phyloP scores from a whole-genome alignment of 1,284 basidiomycete species.

The Ganoderma lingzhi region DNA sequence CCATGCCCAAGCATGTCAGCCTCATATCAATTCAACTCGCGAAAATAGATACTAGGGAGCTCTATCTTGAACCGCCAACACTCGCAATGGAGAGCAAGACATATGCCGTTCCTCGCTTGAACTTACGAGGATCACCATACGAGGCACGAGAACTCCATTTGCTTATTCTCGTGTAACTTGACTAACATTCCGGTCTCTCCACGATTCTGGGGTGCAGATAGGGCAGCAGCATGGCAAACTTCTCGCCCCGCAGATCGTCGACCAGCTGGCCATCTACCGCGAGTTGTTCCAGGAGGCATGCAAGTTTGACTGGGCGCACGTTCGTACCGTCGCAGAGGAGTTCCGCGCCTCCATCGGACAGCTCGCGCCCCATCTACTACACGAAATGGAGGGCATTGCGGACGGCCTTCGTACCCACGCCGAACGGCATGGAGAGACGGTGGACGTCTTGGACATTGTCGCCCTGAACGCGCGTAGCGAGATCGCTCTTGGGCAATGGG shows the following conservation, averaged over 20 bases:
- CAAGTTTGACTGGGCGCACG: constrained; percentile 44
- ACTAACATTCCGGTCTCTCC: neutral
- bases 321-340: constrained; percentile 37
- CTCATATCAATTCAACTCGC: neutral
- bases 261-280: constrained; percentile 44
- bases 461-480: constrained; percentile 48
- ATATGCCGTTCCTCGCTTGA: constrained; percentile 12
- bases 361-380: constrained; percentile 42
- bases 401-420: constrained; percentile 34
- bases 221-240: constrained; percentile 41
- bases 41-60: neutral
- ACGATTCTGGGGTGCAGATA: constrained; percentile 33
- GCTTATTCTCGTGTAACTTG: neutral
- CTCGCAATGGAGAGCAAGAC: constrained; percentile 11
- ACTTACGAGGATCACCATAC: constrained; percentile 18
- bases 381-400: constrained; percentile 46
- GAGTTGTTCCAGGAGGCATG: constrained; percentile 41
- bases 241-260: constrained; percentile 40
- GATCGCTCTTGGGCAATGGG: constrained; percentile 46
- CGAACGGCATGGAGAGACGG: neutral
- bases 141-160: constrained; percentile 6
- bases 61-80: neutral
- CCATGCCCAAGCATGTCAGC: neutral
- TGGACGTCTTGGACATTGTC: constrained; percentile 44
- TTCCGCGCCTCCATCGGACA: constrained; percentile 37